These are phyloP conservation scores for Bisporella sp. DNA, from an alignment of 2,329 filamentous ascomycete genomes.

Conservation along the genomic window DNA sequence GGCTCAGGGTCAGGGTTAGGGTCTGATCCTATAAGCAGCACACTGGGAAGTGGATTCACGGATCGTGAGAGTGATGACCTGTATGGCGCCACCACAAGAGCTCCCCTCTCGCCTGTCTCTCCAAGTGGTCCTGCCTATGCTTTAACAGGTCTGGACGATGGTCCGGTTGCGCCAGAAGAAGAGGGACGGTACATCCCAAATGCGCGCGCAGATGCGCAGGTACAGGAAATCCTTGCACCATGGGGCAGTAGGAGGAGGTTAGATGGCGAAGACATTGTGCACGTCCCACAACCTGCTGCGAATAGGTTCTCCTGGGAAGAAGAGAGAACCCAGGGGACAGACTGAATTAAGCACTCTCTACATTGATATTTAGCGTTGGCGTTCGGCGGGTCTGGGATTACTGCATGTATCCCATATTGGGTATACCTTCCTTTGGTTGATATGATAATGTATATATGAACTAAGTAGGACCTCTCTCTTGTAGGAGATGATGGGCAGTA, in stretches of 20 bases:
- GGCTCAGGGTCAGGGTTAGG: constrained; percentile 3
- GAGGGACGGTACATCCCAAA: constrained; percentile 12
- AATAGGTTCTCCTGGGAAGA: constrained; percentile 21
- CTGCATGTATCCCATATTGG: too few species aligned
- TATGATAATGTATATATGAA: too few species aligned
- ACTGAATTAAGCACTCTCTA: background rate
- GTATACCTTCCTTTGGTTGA: too few species aligned
- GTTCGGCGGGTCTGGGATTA: background rate
- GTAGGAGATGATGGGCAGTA: too few species aligned
- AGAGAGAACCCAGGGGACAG: constrained; percentile 13
- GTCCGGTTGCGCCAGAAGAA: constrained; percentile 1
- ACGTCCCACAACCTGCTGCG: constrained; percentile 19
- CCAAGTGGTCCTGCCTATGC: too few species aligned
- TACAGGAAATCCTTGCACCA: constrained; percentile 9
- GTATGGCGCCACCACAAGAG: background rate
- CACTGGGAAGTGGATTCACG: constrained; percentile 26
- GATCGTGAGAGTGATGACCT: constrained; percentile 12
- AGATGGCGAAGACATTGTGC: constrained; percentile 19
- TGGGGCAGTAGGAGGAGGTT: constrained; percentile 12
- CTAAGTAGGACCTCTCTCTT: too few species aligned
- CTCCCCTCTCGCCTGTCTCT: too few species aligned
- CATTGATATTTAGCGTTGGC: constrained; percentile 9
- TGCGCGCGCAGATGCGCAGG: constrained; percentile 8
- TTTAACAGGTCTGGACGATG: constrained; percentile 1
- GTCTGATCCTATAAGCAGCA: constrained; percentile 16